A percentile compares a stretch with the other conserved stretches of the same genome.
Evolutionary conservation across 2,329 filamentous ascomycete species (phyloP).

Genomic region (Epichloe sibirici): DNA sequence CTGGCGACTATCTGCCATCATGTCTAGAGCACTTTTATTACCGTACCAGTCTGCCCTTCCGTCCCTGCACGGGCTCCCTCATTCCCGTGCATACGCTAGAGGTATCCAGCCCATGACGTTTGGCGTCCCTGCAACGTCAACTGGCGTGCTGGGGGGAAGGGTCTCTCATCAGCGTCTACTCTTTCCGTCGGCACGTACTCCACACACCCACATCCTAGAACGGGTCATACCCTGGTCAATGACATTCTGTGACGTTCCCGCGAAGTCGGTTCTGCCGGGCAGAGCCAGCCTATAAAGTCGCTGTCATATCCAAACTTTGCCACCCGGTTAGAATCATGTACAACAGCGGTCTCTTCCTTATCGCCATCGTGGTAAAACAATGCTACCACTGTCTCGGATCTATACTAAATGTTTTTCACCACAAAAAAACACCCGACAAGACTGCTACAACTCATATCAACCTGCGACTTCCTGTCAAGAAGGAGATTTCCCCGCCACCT

Average conservation of each 20-base stretch:
- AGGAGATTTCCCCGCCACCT: background rate
- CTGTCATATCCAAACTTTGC: conserved; percentile 3
- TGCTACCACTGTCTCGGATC: background rate
- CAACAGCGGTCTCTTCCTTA: background rate
- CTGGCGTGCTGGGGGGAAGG: background rate
- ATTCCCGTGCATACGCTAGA: background rate
- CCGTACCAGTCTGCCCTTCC: background rate
- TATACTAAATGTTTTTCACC: background rate
- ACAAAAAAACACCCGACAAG: background rate
- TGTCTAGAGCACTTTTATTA: no score
- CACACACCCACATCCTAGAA: no score
- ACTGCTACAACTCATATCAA: background rate
- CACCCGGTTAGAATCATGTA: background rate
- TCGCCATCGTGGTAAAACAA: background rate
- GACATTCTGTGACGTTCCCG: conserved; percentile 7
- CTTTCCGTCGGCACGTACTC: background rate
- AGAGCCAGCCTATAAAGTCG: conserved; percentile 5
- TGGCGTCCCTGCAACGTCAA: background rate
- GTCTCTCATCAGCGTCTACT: background rate
- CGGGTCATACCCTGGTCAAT: conserved; percentile 5
- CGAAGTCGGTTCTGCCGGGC: conserved; percentile 5
- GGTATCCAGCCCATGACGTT: background rate
- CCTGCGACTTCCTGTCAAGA: background rate
- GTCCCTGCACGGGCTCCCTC: background rate
- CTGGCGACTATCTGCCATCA: no score